Base-by-base conservation (phyloP, 352 stramenopile species). In the Phytophthora sp. region DNA sequence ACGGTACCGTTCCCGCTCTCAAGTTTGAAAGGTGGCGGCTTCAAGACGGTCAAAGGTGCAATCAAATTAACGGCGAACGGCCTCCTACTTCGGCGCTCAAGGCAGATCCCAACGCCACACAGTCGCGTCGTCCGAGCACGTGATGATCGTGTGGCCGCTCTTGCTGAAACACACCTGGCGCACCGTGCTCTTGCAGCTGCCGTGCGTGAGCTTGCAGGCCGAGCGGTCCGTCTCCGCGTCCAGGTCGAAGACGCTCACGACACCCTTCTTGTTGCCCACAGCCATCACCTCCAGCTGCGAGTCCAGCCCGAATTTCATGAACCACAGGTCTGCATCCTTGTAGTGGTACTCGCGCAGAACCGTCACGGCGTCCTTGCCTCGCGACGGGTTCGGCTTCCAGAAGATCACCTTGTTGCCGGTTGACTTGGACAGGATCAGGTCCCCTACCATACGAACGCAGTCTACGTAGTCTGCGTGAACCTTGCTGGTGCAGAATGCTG, bases 381-480 rank as follows among this genome's bases (percentile, higher is more conserved):
- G 82, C 42, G 82, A 91, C 28, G 83, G 81, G 59, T 95, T 88
- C 12, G 95, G 95, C 43, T 94, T 95, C 95, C 95, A 98, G 24
- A 98, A 85, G 11, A 97, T 78, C 20, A 98, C 82, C 38, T 85
- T 89, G 72, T 97, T 94, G 54, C 82, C 83, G 21, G 88, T 97
- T 0, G 80, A 92, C 62, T 94, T 94, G 51, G 82, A 91, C 44
- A 93, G 59, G 35, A 93, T 84, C 44, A 93, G 67, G 51, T 93
- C 82, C 23, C 84, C 84, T 27, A 91, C 79, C 62, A 91, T 82
- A 11, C 84, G 84, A 50, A 93, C 84, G 65, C 89, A 98, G 73
- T 98, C 87, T 17, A 95, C 86, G 62, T 96, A 96, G 69, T 97
- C 84, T 1, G 78, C 83, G 55, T 98, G 95, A 28, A 98, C 83